Evolutionary conservation across 352 stramenopile genomes (phyloP).

Genomic region (Phytophthora sojae): DNA sequence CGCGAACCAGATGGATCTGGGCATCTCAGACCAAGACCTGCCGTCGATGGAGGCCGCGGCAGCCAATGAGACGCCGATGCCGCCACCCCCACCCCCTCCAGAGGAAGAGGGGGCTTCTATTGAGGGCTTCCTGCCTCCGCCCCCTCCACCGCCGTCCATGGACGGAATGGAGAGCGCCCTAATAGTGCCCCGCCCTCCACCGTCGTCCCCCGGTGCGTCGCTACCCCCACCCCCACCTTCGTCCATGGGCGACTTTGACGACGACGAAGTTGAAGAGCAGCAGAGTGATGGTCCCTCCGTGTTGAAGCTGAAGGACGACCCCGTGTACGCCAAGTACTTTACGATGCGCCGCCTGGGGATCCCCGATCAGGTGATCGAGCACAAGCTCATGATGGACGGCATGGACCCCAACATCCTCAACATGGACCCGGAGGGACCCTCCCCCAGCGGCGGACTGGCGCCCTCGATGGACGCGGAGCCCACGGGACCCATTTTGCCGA

Average conservation of each 20-base stretch:
- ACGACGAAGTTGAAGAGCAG: constrained; percentile 29
- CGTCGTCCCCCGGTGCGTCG: constrained; percentile 13
- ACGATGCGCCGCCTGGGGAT: constrained; percentile 82
- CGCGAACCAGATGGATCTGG: constrained; percentile 47
- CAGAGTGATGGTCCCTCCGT: constrained; percentile 40
- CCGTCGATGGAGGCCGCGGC: constrained; percentile 48
- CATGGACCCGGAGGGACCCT: constrained; percentile 86
- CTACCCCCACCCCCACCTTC: constrained; percentile 41
- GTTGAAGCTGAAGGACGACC: constrained; percentile 88
- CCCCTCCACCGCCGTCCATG: constrained; percentile 22
- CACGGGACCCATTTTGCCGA: constrained; percentile 43
- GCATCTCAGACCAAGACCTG: constrained; percentile 75
- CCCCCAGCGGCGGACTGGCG: constrained; percentile 56
- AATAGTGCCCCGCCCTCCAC: constrained; percentile 31
- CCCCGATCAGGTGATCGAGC: constrained; percentile 73
- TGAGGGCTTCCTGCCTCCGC: constrained; percentile 23
- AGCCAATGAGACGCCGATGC: constrained; percentile 43
- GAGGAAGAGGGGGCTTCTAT: constrained; percentile 26
- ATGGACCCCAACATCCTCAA: constrained; percentile 72
- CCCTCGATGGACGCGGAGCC: constrained; percentile 38
- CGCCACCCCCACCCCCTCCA: constrained; percentile 58
- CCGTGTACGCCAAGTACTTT: constrained; percentile 87
- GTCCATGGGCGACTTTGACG: constrained; percentile 39
- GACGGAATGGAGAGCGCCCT: constrained; percentile 39
- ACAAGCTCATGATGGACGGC: constrained; percentile 85